phyloP scores from a whole-genome alignment of 768 basidiomycete species.

The Leccinum ochraceum region DNA sequence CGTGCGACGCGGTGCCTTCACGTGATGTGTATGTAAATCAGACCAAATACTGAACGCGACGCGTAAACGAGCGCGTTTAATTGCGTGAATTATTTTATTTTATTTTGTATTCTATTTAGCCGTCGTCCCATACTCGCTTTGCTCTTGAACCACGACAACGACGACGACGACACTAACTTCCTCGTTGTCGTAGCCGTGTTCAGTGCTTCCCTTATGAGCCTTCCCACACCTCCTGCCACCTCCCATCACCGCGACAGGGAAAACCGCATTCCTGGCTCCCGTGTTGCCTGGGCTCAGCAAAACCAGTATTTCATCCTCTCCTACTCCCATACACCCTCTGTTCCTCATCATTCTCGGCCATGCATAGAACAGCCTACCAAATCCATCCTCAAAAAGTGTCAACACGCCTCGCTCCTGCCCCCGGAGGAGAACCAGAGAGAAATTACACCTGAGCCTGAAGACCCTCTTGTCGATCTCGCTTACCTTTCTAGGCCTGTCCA shows the following conservation, averaged over 20 bases:
- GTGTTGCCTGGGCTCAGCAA: slow-evolving; percentile 54
- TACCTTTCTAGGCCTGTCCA: slow-evolving; percentile 70
- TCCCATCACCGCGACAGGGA: slow-evolving; percentile 61
- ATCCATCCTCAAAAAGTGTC: slow-evolving; percentile 69
- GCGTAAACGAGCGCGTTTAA: slow-evolving; percentile 44
- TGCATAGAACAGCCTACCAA: slow-evolving; percentile 50
- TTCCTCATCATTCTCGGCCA: slow-evolving; percentile 31
- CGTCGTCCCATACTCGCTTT: neutral
- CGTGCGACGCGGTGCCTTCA: slow-evolving; percentile 8
- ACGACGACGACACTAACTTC: slow-evolving; percentile 3
- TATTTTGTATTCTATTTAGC: slow-evolving; percentile 17
- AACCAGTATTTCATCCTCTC: slow-evolving; percentile 49
- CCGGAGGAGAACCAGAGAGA: slow-evolving; percentile 54
- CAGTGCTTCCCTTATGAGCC: slow-evolving; percentile 36
- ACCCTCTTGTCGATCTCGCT: slow-evolving; percentile 59
- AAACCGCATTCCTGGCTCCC: slow-evolving; percentile 39
- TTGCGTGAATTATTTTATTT: slow-evolving; percentile 30
- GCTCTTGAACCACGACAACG: slow-evolving; percentile 19
- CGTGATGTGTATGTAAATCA: slow-evolving; percentile 21
- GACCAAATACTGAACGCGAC: slow-evolving; percentile 39
- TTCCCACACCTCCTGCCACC: slow-evolving; percentile 63
- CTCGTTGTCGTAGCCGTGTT: slow-evolving; percentile 17
- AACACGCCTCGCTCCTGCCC: slow-evolving; percentile 34
- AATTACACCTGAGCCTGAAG: slow-evolving; percentile 73
- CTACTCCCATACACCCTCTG: slow-evolving; percentile 28